A percentile compares a stretch with the other conserved stretches of the same genome.
Evolutionary conservation across 2,329 filamentous ascomycete species (phyloP).

Genomic region (Cladosporium sp.): DNA sequence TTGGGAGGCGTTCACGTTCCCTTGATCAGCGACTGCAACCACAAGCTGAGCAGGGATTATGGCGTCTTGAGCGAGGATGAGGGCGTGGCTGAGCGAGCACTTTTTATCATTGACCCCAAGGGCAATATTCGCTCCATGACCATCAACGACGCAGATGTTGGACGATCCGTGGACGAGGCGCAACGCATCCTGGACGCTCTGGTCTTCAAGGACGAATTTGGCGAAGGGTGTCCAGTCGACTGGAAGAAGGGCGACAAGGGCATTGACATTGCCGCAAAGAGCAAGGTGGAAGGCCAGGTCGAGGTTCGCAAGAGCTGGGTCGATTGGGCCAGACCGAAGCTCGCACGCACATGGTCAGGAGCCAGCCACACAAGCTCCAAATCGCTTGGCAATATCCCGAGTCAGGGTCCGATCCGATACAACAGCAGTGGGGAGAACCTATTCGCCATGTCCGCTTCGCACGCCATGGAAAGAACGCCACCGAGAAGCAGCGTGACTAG

Average conservation of each 20-base stretch:
- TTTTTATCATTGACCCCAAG: slow-evolving; percentile 64
- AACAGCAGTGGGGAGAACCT: slow-evolving; percentile 9
- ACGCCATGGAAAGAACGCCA: not conserved
- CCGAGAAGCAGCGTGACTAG: slow-evolving; percentile 1
- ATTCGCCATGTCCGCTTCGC: not conserved
- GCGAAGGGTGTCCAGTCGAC: slow-evolving; percentile 34
- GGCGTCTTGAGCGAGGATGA: slow-evolving; percentile 62
- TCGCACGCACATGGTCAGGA: slow-evolving; percentile 27
- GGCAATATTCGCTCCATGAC: slow-evolving; percentile 59
- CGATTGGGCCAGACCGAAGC: slow-evolving; percentile 31
- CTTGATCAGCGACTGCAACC: slow-evolving; percentile 59
- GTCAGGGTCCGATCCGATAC: not conserved
- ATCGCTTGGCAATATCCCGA: slow-evolving; percentile 6
- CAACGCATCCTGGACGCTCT: slow-evolving; percentile 54
- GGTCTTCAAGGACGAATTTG: slow-evolving; percentile 41
- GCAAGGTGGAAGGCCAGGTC: slow-evolving; percentile 23
- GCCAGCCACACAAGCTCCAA: slow-evolving; percentile 16
- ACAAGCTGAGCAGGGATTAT: slow-evolving; percentile 57
- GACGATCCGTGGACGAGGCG: slow-evolving; percentile 61
- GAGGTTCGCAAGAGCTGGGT: slow-evolving; percentile 28
- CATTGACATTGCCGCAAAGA: slow-evolving; percentile 23
- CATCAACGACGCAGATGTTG: slow-evolving; percentile 62
- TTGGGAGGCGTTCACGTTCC: slow-evolving; percentile 59
- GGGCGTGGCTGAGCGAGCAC: slow-evolving; percentile 58
- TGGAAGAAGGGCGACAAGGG: slow-evolving; percentile 32